phyloP scores from a whole-genome alignment of 257 asterid species.

The Parsonsia alboflavescens region DNA sequence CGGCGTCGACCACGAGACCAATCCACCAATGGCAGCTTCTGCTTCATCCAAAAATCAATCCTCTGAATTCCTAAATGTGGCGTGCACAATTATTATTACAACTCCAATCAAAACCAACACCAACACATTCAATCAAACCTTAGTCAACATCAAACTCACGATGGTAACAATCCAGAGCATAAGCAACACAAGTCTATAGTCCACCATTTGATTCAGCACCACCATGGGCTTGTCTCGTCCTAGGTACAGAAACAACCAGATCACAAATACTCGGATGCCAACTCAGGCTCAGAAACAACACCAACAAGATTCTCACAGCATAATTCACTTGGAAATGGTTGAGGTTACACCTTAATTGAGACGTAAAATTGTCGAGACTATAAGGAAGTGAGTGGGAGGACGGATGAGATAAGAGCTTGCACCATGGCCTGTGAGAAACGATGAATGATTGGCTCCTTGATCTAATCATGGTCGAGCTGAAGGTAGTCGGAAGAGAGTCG shows the following conservation, averaged over 20 bases:
- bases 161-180: slow-evolving; percentile 44
- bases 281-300: slow-evolving; percentile 53
- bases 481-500: slow-evolving; percentile 8
- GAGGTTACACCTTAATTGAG: slow-evolving; percentile 48
- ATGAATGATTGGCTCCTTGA: slow-evolving; percentile 36
- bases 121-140: slow-evolving; percentile 62
- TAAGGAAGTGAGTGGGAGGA: slow-evolving; percentile 49
- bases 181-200: slow-evolving; percentile 45
- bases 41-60: slow-evolving; percentile 66
- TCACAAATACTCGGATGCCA: slow-evolving; percentile 56
- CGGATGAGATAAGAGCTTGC: slow-evolving; percentile 60
- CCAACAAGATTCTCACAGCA: slow-evolving; percentile 31
- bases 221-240: slow-evolving; percentile 56
- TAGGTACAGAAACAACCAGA: slow-evolving; percentile 54
- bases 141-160: slow-evolving; percentile 42
- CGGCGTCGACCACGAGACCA: slow-evolving; percentile 31
- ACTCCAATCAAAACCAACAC: slow-evolving; percentile 40
- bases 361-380: slow-evolving; percentile 32
- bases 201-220: slow-evolving; percentile 49
- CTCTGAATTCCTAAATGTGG: slow-evolving; percentile 54
- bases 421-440: slow-evolving; percentile 69
- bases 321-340: slow-evolving; percentile 66
- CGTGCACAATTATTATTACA: slow-evolving; percentile 43
- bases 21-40: slow-evolving; percentile 47
- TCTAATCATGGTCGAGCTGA: slow-evolving; percentile 25